Conservation (phyloP, 148 eudicot species). For the Cornus suecica region DNA sequence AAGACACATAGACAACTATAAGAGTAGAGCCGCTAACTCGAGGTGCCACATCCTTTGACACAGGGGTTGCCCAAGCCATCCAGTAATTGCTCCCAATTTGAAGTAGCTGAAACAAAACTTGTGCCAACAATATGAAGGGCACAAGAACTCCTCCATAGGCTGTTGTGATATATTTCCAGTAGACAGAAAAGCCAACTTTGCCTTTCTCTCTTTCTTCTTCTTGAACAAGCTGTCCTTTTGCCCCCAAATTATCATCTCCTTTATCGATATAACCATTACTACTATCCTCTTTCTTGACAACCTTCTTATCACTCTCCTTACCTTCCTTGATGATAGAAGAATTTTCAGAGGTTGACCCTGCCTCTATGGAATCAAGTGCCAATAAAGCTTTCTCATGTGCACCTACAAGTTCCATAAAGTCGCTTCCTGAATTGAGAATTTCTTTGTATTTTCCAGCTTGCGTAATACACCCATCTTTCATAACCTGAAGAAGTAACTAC, state of each 20-base stretch:
- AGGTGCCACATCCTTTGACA: conserved; percentile 25
- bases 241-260: conserved; percentile 2
- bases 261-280: background rate
- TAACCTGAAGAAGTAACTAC: conserved; percentile 23
- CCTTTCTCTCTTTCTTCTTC: conserved; percentile 51
- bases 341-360: background rate
- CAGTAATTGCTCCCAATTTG: conserved; percentile 47
- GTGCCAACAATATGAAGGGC: conserved; percentile 34
- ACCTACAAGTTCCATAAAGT: conserved; percentile 44
- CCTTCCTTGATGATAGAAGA: background rate
- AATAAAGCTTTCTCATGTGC: conserved; percentile 47
- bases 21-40: conserved; percentile 21
- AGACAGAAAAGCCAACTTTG: conserved; percentile 34
- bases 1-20: conserved; percentile 30
- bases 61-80: conserved; percentile 52
- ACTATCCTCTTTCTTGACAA: conserved; percentile 10
- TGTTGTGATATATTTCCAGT: conserved; percentile 44
- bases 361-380: conserved; percentile 18
- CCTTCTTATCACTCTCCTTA: background rate
- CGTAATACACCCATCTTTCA: conserved; percentile 45
- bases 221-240: conserved; percentile 39
- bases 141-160: conserved; percentile 43
- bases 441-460: conserved; percentile 56
- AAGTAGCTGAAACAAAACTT: conserved; percentile 33
- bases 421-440: conserved; percentile 40